phyloP scores from a whole-genome alignment of 371 early-diverging fungal species.

The Circinella umbellata region DNA sequence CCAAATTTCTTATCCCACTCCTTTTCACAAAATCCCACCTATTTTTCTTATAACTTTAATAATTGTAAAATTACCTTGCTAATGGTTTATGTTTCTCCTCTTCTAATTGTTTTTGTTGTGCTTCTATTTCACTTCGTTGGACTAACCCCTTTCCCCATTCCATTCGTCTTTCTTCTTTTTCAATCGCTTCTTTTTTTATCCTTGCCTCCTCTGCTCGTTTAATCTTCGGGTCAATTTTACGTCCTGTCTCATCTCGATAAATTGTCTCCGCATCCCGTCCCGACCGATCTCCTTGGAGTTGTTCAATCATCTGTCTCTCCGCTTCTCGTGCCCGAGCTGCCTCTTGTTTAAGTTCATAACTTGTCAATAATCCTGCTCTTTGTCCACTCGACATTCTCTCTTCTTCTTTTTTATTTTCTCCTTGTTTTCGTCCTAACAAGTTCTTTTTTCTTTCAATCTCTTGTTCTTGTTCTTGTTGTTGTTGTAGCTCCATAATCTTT shows the following conservation, averaged over 20 bases:
- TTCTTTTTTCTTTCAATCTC: background rate
- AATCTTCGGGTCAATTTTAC: slow-evolving; percentile 71
- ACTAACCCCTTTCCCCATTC: slow-evolving; percentile 83
- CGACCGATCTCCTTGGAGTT: slow-evolving; percentile 25
- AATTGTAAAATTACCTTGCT: slow-evolving; percentile 52
- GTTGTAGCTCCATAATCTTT: slow-evolving; percentile 1
- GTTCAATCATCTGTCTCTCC: slow-evolving; percentile 41
- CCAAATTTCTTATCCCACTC: no score
- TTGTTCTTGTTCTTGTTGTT: slow-evolving; percentile 1
- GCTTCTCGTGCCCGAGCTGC: slow-evolving; percentile 47
- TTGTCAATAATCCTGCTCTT: slow-evolving; percentile 59
- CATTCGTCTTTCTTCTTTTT: slow-evolving; percentile 67
- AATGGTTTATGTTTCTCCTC: slow-evolving; percentile 67
- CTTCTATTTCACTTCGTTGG: slow-evolving; percentile 66
- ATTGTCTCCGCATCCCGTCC: slow-evolving; percentile 71
- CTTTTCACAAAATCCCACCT: no score
- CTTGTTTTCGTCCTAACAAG: background rate
- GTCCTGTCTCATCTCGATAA: slow-evolving; percentile 78
- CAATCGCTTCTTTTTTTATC: slow-evolving; percentile 60
- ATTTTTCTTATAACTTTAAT: background rate
- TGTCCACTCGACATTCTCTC: slow-evolving; percentile 61
- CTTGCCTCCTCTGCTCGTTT: slow-evolving; percentile 66
- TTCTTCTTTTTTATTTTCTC: slow-evolving; percentile 15
- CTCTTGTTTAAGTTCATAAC: slow-evolving; percentile 53
- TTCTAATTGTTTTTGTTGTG: slow-evolving; percentile 46